Base-by-base conservation (phyloP, 106 monocot species). In the Xerophyta viscosa region DNA sequence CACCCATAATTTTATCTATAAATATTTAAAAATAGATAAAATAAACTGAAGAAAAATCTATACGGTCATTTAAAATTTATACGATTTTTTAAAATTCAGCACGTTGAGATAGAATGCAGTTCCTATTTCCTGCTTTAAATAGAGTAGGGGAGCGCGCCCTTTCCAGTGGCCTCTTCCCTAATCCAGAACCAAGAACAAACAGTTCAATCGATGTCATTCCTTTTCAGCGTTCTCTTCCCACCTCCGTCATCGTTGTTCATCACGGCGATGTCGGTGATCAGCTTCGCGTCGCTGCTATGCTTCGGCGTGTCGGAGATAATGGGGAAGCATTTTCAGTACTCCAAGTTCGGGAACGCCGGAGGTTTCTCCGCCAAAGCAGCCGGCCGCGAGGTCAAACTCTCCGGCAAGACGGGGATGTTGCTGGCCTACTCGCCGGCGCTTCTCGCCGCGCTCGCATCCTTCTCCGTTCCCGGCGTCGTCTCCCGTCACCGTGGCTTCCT, bases 271-370 rank as follows among this genome's bases (percentile, higher is more conserved):
- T 62, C 77, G 1, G 63, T 20, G 4, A 27, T 70, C 57, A 48
- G 28, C 47, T 0, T 55, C 54, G 46, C 17, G 21, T 28, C 51
- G 39, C 29, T 60, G 29, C 52, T 43, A 0, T 30, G 22, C n/a
- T 2, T 0, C 15, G 86, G 70, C 14, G 6, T 73, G 49, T 45
- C 57, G 1, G 86, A 86, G 67, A 10, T 52, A 29, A 29, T 23
- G 5, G 84, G 84, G 10, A 62, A 28, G 15, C 59, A 85, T 61
- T 12, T 72, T 6, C 48, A 48, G 50, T 85, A 85, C 71, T 85
- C 84, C 67, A 85, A 85, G 75, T 85, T 85, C 66, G 67, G 54
- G 62, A 62, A 79, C 46, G 24, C 54, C 52, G n/a, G 8, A 20
- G 18, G 24, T 10, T 4, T 20, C 13, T 22, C 10, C n/a, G 3